Evolutionary conservation across 495 filamentous ascomycete species (phyloP).

Genomic region (Aspergillus diversus): DNA sequence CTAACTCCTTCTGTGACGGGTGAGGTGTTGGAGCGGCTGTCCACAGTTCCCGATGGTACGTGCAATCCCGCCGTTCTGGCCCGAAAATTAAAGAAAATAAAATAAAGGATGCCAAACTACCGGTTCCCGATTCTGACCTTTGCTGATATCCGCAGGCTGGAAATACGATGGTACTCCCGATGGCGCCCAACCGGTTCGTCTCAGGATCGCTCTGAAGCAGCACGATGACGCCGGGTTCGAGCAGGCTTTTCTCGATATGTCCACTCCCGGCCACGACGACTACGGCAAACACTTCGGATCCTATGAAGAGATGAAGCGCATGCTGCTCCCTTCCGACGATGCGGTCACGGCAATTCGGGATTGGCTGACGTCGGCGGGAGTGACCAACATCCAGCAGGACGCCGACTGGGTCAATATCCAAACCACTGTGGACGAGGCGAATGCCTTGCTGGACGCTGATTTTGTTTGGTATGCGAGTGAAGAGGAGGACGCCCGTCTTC

Average conservation of each 20-base stretch:
- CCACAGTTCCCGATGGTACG: conserved; percentile 41
- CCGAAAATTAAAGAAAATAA: too few relatives aligned
- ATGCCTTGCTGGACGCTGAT: conserved; percentile 56
- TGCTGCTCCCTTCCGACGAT: conserved; percentile 55
- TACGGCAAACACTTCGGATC: conserved; percentile 67
- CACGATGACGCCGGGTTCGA: conserved; percentile 63
- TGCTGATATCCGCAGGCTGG: conserved; percentile 35
- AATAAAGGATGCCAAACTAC: too few relatives aligned
- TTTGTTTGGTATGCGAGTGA: conserved; percentile 59
- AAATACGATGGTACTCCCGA: conserved; percentile 35
- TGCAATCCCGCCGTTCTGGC: conserved; percentile 11
- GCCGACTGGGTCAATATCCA: conserved; percentile 66
- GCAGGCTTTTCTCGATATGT: conserved; percentile 59
- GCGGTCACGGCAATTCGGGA: conserved; percentile 49
- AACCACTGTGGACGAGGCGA: conserved; percentile 56
- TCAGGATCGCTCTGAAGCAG: conserved; percentile 58
- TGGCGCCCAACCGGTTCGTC: conserved; percentile 36
- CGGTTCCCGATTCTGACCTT: too few relatives aligned
- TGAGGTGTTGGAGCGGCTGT: conserved; percentile 44
- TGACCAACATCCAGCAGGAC: conserved; percentile 53
- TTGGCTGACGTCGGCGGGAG: conserved; percentile 53
- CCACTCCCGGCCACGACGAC: conserved; percentile 59
- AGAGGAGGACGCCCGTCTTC: conserved; percentile 40
- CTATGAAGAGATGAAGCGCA: conserved; percentile 56
- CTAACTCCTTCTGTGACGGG: conserved; percentile 39